Conservation (phyloP, 2,329 filamentous ascomycete species). For the Fusarium poae region DNA sequence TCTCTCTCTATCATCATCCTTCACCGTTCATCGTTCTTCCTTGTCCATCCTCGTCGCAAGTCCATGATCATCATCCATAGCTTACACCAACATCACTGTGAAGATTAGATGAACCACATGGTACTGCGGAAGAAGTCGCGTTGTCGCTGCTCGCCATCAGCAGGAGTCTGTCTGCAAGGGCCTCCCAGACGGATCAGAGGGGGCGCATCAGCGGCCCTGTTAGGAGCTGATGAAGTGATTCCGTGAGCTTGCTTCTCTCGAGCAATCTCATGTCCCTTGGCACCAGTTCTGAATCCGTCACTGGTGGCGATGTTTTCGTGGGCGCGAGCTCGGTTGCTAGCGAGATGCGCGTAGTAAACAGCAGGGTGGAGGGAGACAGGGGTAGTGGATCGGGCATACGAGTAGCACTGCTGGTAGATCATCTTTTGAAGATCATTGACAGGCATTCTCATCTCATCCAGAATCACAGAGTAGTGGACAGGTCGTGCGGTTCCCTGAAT, state of each 20-base stretch:
- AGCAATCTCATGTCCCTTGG: constrained; percentile 59
- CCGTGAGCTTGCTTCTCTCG: constrained; percentile 58
- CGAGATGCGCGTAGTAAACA: constrained; percentile 95
- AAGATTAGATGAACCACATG: constrained; percentile 60
- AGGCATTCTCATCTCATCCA: constrained; percentile 80
- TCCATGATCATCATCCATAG: background rate
- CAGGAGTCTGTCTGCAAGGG: constrained; percentile 35
- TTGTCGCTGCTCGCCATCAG: constrained; percentile 51
- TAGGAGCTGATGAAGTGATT: constrained; percentile 41
- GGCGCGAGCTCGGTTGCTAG: constrained; percentile 80
- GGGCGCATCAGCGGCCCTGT: constrained; percentile 48
- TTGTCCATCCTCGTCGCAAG: background rate
- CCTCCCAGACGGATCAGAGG: constrained; percentile 52
- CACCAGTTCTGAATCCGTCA: constrained; percentile 59
- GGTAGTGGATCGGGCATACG: constrained; percentile 91
- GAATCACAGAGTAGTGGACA: constrained; percentile 89
- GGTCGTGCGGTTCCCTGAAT: constrained; percentile 96
- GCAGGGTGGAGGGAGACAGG: constrained; percentile 91
- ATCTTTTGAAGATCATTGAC: constrained; percentile 83
- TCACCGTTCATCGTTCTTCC: background rate
- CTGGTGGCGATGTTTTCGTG: constrained; percentile 72
- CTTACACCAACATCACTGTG: background rate
- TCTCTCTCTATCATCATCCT: constrained; percentile 7
- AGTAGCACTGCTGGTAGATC: constrained; percentile 95
- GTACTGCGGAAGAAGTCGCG: constrained; percentile 55